Base-by-base conservation (phyloP, 164 flowering plant genomes). In the Macadamia tetraphylla region DNA sequence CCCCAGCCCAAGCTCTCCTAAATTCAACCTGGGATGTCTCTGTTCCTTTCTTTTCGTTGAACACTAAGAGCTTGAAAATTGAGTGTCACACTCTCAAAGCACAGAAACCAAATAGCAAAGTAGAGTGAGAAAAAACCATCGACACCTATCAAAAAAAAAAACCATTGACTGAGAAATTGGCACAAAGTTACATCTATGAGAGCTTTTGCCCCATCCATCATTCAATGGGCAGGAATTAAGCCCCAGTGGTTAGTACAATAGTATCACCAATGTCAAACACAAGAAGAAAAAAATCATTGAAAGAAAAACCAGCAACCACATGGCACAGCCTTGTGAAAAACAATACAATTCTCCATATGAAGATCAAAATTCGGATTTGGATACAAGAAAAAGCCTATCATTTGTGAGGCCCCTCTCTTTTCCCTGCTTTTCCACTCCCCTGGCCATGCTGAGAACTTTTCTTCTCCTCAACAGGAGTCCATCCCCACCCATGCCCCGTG, bases 331-430 rank as follows among this genome's bases (percentile, higher is more conserved):
- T 62, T 46, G 61, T 52, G 60, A 53, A 23, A 23, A 35, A 62
- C 29, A 69, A 32, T 62, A 29, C 35, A 15, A 5, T 43, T 15
- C 9, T 59, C n/a, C 32, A 30, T 60, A n/a, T 35, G 2, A 60
- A 30, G 12, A 53, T 46, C 66, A 67, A 71, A 77, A 65, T 40
- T 62, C 58, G 44, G 58, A 49, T 55, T 51, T 13, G n/a, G 31
- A 64, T 31, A 29, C 17, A 49, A 40, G 51, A 66, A 64, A 64
- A 63, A 53, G 60, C 46, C 70, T 66, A 84, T 35, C 78, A 75
- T 76, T 87, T 90, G 6, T 83, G 72, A 6, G 90, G 86, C 70
- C 91, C 77, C 70, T 92, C 97, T 64, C 94, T 81, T 76, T 78
- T 87, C 15, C 84, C 88, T 1, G 77, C 40, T 68, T 71, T 81